Evolutionary conservation across 2,329 filamentous ascomycete species (phyloP), one percentile per base, ranked within the genome.

Genomic region (Phaeophleospora eucalypticola): DNA sequence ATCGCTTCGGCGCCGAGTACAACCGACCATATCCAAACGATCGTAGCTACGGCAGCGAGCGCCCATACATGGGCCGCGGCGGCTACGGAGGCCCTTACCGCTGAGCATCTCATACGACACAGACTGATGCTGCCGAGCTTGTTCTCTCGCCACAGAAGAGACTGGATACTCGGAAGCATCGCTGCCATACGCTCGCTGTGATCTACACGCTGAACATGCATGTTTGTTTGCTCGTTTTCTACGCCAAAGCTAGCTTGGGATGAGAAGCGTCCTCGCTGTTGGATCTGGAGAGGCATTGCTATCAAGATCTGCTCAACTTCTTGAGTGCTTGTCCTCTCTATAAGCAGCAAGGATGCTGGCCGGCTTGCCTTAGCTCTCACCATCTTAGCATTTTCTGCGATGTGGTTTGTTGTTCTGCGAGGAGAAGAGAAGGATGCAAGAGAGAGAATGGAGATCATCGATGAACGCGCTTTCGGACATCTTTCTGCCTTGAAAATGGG

Each of bases 41-140:
- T 43, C 41, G 35, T 33, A 40, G 41, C 18, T 39, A 41, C 7
- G 36, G 39, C 17, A 36, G 33, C 18, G 44, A 51, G 16, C 48
- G 51, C 39, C 41, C 44, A 20, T 58, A 54, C 50, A 49, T 52
- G 42, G 54, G 54, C 33, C 59, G 61, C 43, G 52, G 52, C 36
- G 45, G 46, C 32, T 57, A 53, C 37, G 49, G 51, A 27, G 51
- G 52, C 16, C 45, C 43, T 36, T 62, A 59, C 45, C 60, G 58
- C 52, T 62, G 46, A 52, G 42, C 47, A 39, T 45, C 46, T 34
- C 40, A 35, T 43, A 36, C 40, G 20, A 41, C 12, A 29, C 14
- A 10, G 12, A 17, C 36, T 17, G 4, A 37, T 37, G 17, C 16
- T 19, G 36, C 15, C 36, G 24, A 12, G 24, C 24, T 29, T 12